These are phyloP conservation scores for Lepidopterella palustris DNA, from an alignment of 495 filamentous ascomycete species.

Conservation along the genomic window DNA sequence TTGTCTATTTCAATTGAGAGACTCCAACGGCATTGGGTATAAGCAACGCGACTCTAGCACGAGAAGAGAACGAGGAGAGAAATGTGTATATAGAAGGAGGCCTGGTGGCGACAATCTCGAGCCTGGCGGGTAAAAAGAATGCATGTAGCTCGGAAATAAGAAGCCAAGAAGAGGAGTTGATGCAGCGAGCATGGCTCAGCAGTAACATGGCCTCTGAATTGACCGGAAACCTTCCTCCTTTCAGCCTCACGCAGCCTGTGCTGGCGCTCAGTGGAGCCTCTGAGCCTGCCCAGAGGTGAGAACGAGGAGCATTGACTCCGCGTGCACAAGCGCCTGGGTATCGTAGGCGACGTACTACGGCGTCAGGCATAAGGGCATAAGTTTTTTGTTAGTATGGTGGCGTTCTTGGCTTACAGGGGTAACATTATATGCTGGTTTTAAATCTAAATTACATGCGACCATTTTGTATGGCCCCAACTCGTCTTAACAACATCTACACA, in stretches of 20 bases:
- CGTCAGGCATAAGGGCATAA: not conserved
- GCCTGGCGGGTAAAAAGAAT: too few species aligned
- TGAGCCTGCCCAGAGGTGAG: not conserved
- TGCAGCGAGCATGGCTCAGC: not conserved
- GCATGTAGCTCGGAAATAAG: not conserved
- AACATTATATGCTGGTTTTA: not conserved
- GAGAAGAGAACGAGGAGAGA: not conserved
- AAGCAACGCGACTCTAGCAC: not conserved
- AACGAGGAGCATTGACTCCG: not conserved
- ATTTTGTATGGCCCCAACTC: conserved; percentile 1
- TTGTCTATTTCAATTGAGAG: not conserved
- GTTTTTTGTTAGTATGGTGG: not conserved
- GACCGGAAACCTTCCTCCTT: not conserved
- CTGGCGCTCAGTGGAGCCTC: not conserved
- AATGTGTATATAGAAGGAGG: not conserved
- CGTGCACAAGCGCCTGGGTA: too few species aligned
- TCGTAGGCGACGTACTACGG: not conserved
- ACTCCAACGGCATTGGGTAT: not conserved
- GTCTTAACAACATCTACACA: conserved; percentile 15
- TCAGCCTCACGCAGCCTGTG: not conserved
- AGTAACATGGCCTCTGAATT: not conserved
- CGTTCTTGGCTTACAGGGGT: not conserved
- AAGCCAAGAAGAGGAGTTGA: not conserved
- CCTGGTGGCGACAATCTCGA: too few species aligned
- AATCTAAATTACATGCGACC: not conserved